phyloP scores from a whole-genome alignment of 441 rosid species.

The Geranium incanum region DNA sequence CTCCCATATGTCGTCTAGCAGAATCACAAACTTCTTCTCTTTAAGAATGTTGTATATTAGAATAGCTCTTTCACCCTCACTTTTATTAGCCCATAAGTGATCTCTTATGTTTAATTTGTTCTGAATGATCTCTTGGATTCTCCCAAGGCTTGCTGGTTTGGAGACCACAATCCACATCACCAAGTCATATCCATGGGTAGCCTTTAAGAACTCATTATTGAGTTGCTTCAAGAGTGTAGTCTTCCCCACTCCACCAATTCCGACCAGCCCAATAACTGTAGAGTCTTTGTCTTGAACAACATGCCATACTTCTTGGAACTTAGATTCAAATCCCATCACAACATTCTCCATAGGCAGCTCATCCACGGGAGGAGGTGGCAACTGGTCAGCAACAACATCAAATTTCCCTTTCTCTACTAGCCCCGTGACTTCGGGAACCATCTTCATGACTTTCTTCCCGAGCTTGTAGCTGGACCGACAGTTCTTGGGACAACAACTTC shows the following conservation, averaged over 20 bases:
- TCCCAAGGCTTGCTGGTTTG: no score
- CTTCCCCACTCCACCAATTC: no score
- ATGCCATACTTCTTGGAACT: neutral
- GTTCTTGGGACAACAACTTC: no score
- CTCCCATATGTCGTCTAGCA: conserved; percentile 29
- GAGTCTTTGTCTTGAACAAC: no score
- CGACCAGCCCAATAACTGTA: no score
- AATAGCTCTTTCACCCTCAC: neutral
- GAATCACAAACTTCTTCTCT: conserved; percentile 10
- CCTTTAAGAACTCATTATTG: no score
- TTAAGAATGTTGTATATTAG: conserved; percentile 1
- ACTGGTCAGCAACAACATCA: neutral
- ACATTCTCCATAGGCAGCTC: conserved; percentile 8
- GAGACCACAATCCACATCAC: no score
- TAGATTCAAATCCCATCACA: conserved; percentile 18
- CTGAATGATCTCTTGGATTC: no score
- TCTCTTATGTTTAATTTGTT: no score
- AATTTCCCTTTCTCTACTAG: neutral
- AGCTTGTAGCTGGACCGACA: neutral
- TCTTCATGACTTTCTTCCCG: neutral
- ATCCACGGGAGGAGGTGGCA: neutral
- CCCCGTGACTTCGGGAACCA: neutral
- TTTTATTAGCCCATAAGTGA: no score
- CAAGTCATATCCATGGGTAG: no score
- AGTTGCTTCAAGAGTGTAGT: no score